phyloP scores from a whole-genome alignment of 805 yeast genomes.

The Pichia gijzeniarum region DNA sequence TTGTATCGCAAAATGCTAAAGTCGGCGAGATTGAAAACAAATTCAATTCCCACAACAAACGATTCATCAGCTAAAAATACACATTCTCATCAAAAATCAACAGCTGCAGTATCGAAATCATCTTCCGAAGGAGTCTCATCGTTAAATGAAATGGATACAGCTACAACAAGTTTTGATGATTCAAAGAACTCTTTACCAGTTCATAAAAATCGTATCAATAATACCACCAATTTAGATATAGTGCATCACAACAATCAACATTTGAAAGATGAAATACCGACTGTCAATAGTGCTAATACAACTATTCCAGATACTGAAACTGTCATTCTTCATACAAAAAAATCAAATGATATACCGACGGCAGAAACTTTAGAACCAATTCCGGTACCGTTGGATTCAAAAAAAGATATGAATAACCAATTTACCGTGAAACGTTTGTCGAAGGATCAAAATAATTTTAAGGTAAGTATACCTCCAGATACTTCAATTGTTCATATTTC shows the following conservation, averaged over 20 bases:
- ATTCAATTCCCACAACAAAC: not conserved
- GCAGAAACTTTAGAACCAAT: not conserved
- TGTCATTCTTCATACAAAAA: too few species aligned
- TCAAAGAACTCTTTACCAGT: slow-evolving; percentile 1
- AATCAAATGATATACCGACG: too few species aligned
- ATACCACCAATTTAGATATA: not conserved
- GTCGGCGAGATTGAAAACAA: not conserved
- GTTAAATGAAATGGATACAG: slow-evolving; percentile 7
- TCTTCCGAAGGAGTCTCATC: slow-evolving; percentile 14
- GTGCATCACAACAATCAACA: not conserved
- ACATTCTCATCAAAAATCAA: slow-evolving; percentile 3
- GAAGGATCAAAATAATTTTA: slow-evolving; percentile 7
- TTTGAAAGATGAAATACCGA: too few species aligned
- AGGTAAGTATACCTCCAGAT: slow-evolving; percentile 1
- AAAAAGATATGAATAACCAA: not conserved
- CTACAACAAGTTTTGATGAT: slow-evolving; percentile 9
- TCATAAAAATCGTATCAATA: not conserved
- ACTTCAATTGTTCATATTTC: slow-evolving; percentile 2
- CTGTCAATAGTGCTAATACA: too few species aligned
- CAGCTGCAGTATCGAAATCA: slow-evolving; percentile 9
- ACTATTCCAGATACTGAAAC: too few species aligned
- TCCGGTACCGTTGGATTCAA: not conserved
- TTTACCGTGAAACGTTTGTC: not conserved
- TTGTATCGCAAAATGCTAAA: not conserved
- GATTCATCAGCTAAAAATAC: not conserved